Base-by-base conservation (phyloP, 257 asterid species). In the Gentiana dahurica region DNA sequence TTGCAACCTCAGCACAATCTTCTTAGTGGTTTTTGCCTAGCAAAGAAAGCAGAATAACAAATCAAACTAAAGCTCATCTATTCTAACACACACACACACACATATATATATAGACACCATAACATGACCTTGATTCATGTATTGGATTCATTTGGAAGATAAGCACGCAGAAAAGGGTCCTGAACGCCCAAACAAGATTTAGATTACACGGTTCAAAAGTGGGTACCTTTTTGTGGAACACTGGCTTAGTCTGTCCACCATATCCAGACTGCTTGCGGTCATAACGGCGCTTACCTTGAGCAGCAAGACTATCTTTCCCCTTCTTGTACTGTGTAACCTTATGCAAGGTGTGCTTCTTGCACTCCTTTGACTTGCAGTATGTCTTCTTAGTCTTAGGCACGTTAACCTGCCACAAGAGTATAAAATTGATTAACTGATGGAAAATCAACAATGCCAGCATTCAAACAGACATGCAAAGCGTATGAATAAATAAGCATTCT, bases 231-330 rank as follows among this genome's bases (percentile, higher is more conserved):
- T 85, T 85, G 89, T 85, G 95, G 74, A 85, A 85, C 48, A 85
- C 88, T 1, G 92, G 95, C 64, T 85, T 85, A 33, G 95, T 85
- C 77, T 85, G 95, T 8, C 95, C 95, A 67, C 95, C 95, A 72
- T 85, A 85, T 37, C 95, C 95, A 0, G 95, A 85, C 69, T 85
- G 95, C 69, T 85, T 85, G 50, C 95, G 86, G 47, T 85, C 95
- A 45, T 85, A 85, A 41, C 95, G 86, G 2, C 92, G 88, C 79
- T 85, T 85, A 9, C 95, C 95, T 60, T 82, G 88, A 34, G 69
- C 94, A 39, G 95, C 92, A 4, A 82, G 66, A 59, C 88, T 77
- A 53, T 82, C 91, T 57, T 85, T 82, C 0, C 91, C 95, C 63
- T 82, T 85, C 72, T 82, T 85, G 67, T 85, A 82, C 55, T 85